Conservation (phyloP, 208 protist genomes). For the Leishmania amazonensis region DNA sequence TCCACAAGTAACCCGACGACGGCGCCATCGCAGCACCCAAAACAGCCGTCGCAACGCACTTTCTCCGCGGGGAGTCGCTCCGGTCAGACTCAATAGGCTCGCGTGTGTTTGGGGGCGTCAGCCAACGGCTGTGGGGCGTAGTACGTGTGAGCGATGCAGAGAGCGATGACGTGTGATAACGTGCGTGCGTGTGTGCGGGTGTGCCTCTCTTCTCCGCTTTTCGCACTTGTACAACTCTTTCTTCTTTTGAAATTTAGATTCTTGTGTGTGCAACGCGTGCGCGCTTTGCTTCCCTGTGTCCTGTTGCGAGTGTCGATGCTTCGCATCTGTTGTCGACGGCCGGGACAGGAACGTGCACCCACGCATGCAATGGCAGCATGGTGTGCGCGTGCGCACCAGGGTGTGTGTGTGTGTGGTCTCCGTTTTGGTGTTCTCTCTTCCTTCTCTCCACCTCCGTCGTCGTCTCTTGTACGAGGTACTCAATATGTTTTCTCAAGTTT, state of each 20-base stretch:
- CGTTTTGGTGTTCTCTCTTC: neutral
- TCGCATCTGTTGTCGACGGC: neutral
- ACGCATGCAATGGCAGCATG: neutral
- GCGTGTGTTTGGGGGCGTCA: neutral
- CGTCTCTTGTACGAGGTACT: neutral
- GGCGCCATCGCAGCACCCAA: conserved; percentile 3
- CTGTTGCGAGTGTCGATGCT: neutral
- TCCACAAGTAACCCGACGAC: neutral
- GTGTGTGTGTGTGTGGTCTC: neutral
- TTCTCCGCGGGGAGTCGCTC: conserved; percentile 21
- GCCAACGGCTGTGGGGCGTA: neutral
- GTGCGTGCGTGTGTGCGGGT: neutral
- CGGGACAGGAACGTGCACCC: neutral
- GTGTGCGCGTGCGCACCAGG: neutral
- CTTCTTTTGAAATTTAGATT: conserved; percentile 4
- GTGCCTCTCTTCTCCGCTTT: neutral
- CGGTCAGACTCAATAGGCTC: conserved; percentile 11
- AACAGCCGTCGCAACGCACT: conserved; percentile 12
- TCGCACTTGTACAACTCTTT: conserved; percentile 1
- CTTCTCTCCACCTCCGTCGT: neutral
- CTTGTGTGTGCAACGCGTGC: neutral
- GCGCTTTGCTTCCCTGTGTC: neutral
- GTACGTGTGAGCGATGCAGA: neutral
- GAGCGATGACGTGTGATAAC: neutral
- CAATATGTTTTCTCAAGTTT: neutral